Percentiles rank a stretch among this genome's conserved stretches.
Conservation (phyloP, 345 rosid genomes). For the Eucalyptus cloeziana region DNA sequence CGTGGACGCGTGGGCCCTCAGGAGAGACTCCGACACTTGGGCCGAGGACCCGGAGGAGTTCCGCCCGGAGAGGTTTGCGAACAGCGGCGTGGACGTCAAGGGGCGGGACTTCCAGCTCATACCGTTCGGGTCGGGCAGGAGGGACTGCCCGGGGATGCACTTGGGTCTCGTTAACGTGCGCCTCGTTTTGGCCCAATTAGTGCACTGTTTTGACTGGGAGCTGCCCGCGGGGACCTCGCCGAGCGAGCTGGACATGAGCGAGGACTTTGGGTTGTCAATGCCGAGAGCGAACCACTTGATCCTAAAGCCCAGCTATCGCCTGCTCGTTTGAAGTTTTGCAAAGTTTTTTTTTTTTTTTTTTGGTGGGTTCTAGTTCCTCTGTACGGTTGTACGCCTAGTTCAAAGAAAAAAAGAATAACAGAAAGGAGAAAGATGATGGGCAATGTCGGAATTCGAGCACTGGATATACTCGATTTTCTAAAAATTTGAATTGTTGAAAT, state of each 20-base stretch:
- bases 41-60: not conserved
- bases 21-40: not conserved
- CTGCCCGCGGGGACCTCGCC: not conserved
- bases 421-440: no score
- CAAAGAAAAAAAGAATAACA: no score
- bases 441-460: no score
- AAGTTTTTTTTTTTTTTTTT: not conserved
- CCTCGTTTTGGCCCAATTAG: not conserved
- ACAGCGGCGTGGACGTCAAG: not conserved
- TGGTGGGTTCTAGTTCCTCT: no score
- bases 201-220: not conserved
- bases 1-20: not conserved
- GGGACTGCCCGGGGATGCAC: not conserved
- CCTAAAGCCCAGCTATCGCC: not conserved
- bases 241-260: not conserved
- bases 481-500: no score
- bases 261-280: not conserved
- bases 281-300: not conserved
- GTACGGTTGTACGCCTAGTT: no score
- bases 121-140: not conserved
- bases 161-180: not conserved
- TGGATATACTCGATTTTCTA: no score
- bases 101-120: constrained; percentile 3
- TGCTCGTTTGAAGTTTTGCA: not conserved
- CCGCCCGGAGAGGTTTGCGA: constrained; percentile 5